A percentile compares a stretch with the other conserved stretches of the same genome.
Conservation (phyloP, 371 early-diverging fungal species). For the Mucor sp. region DNA sequence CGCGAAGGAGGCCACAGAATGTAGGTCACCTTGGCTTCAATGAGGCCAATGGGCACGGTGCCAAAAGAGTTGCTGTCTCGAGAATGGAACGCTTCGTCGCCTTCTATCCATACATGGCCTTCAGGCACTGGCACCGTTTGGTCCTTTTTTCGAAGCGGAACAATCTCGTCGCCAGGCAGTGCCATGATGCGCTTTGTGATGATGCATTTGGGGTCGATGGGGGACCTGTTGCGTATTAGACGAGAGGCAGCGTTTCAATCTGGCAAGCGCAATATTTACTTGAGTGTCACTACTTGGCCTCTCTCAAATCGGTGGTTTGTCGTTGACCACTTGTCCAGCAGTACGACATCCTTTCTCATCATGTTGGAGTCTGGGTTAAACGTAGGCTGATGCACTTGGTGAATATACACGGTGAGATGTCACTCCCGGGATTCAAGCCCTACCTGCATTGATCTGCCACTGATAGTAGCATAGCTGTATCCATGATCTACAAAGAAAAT, state of each 20-base stretch:
- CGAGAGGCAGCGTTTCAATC: neutral
- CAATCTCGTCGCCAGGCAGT: constrained; percentile 82
- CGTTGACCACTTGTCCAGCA: constrained; percentile 73
- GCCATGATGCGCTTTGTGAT: constrained; percentile 88
- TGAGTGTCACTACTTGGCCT: constrained; percentile 86
- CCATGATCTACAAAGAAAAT: constrained; percentile 64
- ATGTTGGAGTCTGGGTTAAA: constrained; percentile 87
- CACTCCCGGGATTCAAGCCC: neutral
- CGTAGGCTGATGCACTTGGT: constrained; percentile 65
- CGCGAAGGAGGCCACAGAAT: constrained; percentile 76
- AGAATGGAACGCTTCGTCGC: constrained; percentile 87
- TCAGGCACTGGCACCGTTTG: constrained; percentile 69
- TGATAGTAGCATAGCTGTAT: constrained; percentile 59
- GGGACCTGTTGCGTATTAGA: constrained; percentile 51
- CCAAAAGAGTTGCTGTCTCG: constrained; percentile 88
- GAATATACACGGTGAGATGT: neutral
- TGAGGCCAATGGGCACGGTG: constrained; percentile 78
- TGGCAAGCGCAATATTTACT: constrained; percentile 50
- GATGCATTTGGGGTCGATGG: constrained; percentile 67
- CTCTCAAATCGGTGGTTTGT: constrained; percentile 53
- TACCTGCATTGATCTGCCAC: constrained; percentile 78
- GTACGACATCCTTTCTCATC: constrained; percentile 70
- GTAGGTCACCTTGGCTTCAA: constrained; percentile 60
- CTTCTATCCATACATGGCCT: constrained; percentile 94
- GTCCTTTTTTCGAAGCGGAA: constrained; percentile 50